phyloP scores from a whole-genome alignment of 2,329 filamentous ascomycete genomes.

The Aspergillus phoenicis region DNA sequence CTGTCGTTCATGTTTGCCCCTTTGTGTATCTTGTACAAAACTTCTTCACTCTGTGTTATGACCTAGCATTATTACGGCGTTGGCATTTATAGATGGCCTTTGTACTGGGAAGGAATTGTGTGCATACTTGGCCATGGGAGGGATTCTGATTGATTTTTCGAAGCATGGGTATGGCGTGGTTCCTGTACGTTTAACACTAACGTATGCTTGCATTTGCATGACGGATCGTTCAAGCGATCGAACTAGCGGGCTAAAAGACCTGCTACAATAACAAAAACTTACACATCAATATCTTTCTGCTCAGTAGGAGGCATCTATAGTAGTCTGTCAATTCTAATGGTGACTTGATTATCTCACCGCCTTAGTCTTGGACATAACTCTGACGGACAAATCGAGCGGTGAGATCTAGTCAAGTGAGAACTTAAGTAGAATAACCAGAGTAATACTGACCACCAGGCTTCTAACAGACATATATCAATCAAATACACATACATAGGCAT shows the following conservation, averaged over 20 bases:
- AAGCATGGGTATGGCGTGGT: slow-evolving; percentile 22
- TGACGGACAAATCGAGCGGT: background rate
- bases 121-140: slow-evolving; percentile 14
- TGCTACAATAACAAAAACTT: too few relatives aligned
- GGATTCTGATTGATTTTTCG: slow-evolving; percentile 9
- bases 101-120: slow-evolving; percentile 12
- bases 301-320: too few relatives aligned
- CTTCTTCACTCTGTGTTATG: slow-evolving; percentile 16
- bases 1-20: background rate
- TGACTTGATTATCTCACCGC: background rate
- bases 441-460: too few relatives aligned
- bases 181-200: slow-evolving; percentile 9
- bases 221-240: slow-evolving; percentile 11
- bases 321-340: too few relatives aligned
- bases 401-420: background rate
- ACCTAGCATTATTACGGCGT: slow-evolving; percentile 27
- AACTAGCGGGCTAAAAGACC: background rate
- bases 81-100: slow-evolving; percentile 20
- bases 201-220: slow-evolving; percentile 31
- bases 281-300: too few relatives aligned
- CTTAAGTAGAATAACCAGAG: background rate
- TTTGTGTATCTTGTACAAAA: slow-evolving; percentile 24
- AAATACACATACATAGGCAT: background rate
- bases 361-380: background rate
- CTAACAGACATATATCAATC: background rate